phyloP scores from a whole-genome alignment of 2,329 filamentous ascomycete genomes.

The Stenocarpella maydis region DNA sequence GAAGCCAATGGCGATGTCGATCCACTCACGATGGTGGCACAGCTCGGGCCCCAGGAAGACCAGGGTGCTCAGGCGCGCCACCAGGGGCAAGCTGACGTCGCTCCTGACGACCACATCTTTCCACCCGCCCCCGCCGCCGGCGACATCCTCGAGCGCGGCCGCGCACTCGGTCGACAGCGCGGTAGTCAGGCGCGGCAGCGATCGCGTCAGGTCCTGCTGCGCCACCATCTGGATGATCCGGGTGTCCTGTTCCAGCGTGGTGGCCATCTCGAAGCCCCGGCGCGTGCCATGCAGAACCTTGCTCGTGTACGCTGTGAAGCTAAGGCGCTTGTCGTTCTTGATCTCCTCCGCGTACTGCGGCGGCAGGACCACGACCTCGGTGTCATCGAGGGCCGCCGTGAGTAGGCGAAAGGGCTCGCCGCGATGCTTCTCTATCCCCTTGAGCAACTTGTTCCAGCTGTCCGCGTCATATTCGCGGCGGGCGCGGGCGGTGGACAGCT shows the following conservation, averaged over 20 bases:
- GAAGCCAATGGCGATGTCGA: slow-evolving; percentile 40
- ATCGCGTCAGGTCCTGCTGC: slow-evolving; percentile 18
- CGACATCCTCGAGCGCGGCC: neutral
- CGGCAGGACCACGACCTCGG: slow-evolving; percentile 4
- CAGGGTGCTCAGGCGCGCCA: slow-evolving; percentile 24
- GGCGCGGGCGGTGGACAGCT: neutral
- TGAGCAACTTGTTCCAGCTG: slow-evolving; percentile 16
- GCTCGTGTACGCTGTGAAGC: neutral
- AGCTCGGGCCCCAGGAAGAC: slow-evolving; percentile 37
- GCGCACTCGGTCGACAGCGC: slow-evolving; percentile 22
- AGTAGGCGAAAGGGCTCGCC: slow-evolving; percentile 8
- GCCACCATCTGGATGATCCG: slow-evolving; percentile 8
- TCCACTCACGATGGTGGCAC: slow-evolving; percentile 45
- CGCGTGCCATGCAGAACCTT: neutral
- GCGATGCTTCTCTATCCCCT: neutral
- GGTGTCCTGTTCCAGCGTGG: neutral
- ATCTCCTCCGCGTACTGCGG: neutral
- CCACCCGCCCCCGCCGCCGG: neutral
- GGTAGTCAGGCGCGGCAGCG: slow-evolving; percentile 5
- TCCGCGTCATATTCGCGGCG: slow-evolving; percentile 5
- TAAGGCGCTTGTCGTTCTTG: slow-evolving; percentile 20
- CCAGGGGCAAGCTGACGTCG: neutral
- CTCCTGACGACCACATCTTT: neutral
- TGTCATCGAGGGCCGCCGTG: neutral
- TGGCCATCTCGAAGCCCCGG: neutral